Percentiles rank a stretch among this genome's conserved stretches.
Conservation (phyloP, 306 rosid species). For the Dalbergia oliveri region DNA sequence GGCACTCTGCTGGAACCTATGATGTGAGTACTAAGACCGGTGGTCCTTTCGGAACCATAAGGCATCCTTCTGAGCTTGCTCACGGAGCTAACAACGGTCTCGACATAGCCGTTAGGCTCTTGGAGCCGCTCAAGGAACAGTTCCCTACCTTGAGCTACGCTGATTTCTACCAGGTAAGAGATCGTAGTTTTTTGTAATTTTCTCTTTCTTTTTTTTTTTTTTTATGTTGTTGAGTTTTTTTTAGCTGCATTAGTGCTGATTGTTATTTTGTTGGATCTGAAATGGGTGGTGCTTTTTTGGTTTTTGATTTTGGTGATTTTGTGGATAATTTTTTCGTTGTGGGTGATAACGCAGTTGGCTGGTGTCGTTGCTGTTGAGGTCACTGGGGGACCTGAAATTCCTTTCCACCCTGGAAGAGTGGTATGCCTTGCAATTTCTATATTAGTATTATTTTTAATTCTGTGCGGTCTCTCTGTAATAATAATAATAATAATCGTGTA, state of each 20-base stretch:
- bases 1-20: constrained; percentile 98
- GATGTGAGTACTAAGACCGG: constrained; percentile 76
- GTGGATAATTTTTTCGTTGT: neutral
- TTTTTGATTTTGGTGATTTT: neutral
- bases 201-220: neutral
- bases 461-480: too few relatives aligned
- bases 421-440: constrained; percentile 48
- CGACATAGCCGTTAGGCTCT: constrained; percentile 86
- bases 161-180: constrained; percentile 84
- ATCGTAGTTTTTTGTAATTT: too few relatives aligned
- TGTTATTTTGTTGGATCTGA: constrained; percentile 8
- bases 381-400: constrained; percentile 96
- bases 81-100: constrained; percentile 91
- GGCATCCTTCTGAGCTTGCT: constrained; percentile 62
- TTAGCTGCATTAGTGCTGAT: neutral
- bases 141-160: constrained; percentile 78
- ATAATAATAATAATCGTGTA: too few relatives aligned
- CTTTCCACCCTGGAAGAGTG: constrained; percentile 97
- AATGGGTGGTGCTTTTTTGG: neutral
- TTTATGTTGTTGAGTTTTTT: neutral
- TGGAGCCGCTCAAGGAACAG: constrained; percentile 91
- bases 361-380: constrained; percentile 96
- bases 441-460: neutral
- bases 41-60: constrained; percentile 96
- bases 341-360: constrained; percentile 61